phyloP scores from a whole-genome alignment of 2,329 filamentous ascomycete genomes.

The Epicoccum sorghinum region DNA sequence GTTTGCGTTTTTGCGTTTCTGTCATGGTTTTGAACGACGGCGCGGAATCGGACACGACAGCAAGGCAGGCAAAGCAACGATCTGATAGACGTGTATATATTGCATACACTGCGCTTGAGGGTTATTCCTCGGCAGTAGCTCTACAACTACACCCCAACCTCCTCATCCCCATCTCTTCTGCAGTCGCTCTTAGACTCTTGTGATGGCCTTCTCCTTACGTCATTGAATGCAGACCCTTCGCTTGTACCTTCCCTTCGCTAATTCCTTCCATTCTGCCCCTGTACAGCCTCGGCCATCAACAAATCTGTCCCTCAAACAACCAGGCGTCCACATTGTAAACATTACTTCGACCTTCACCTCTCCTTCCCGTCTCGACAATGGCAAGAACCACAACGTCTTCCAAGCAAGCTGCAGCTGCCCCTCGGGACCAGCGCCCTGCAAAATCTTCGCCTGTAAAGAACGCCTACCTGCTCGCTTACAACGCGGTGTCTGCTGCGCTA shows the following conservation, averaged over 20 bases:
- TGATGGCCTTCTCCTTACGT: not conserved
- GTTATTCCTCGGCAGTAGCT: too few relatives aligned
- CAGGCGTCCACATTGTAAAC: constrained; percentile 1
- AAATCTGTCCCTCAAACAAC: constrained; percentile 9
- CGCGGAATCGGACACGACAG: not conserved
- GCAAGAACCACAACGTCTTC: constrained; percentile 23
- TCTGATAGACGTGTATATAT: constrained; percentile 11
- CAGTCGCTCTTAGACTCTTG: too few relatives aligned
- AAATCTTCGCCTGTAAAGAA: constrained; percentile 31
- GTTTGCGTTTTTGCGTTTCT: not conserved
- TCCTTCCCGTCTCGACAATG: not conserved
- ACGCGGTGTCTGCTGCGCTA: constrained; percentile 74
- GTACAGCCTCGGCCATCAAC: constrained; percentile 14
- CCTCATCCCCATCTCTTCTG: not conserved
- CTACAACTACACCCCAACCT: too few relatives aligned
- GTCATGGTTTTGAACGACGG: not conserved
- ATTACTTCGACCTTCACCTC: not conserved
- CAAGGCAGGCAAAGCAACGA: not conserved
- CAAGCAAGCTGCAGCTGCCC: constrained; percentile 17
- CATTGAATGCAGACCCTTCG: not conserved
- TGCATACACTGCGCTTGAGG: not conserved
- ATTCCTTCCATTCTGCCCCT: not conserved
- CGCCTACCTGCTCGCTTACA: constrained; percentile 83
- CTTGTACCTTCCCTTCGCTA: not conserved
- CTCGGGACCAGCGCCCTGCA: constrained; percentile 3